Base-by-base conservation (phyloP, 208 protist species). In the Plasmodiophora brassicae region DNA sequence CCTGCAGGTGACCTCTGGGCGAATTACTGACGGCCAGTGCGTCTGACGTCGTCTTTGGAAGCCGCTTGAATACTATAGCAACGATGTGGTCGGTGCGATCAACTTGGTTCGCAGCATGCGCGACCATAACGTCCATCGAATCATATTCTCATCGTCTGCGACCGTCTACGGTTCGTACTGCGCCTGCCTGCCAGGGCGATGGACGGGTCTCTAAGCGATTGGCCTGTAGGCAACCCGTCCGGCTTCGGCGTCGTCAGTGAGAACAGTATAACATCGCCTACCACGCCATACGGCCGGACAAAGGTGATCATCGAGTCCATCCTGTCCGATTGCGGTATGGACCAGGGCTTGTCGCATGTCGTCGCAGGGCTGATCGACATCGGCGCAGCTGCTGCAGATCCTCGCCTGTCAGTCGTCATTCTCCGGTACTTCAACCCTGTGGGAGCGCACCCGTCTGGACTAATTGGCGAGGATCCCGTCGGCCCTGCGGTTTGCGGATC, bases 371-470 rank as follows among this genome's bases (percentile, higher is more conserved):
- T 57, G 50, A 57, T 14, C 8, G 88, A 90, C 45, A 14, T 90
- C 22, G n/a, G 35, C 53, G 72, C 22, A 10, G 41, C 84, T 0
- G 50, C 50, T 28, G 85, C 14, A 14, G n/a, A 87, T 87, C n/a
- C 45, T 0, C 39, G 53, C 8, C 43, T 22, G 50, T 43, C 14
- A 22, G 1, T 94, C 72, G 91, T 97, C 41, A 92, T 97, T 65
- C 93, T 99, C 45, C 95, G 98, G 45, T 99, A 99, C 93, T 99
- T 99, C 93, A 99, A 99, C 93, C 97, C 97, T 22, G 94, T 96
- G 50, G 97, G 97, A 35, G 97, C 97, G 0, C 95, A 98, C 91
- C 88, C 88, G 53, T 94, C 94, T 53, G 97, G 97, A 35, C 93
- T 93, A 36, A 98, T 99, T 88, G 98, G 97, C 35, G 96, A 98